Conservation (phyloP, 257 asterid genomes). For the Datura wrightii region DNA sequence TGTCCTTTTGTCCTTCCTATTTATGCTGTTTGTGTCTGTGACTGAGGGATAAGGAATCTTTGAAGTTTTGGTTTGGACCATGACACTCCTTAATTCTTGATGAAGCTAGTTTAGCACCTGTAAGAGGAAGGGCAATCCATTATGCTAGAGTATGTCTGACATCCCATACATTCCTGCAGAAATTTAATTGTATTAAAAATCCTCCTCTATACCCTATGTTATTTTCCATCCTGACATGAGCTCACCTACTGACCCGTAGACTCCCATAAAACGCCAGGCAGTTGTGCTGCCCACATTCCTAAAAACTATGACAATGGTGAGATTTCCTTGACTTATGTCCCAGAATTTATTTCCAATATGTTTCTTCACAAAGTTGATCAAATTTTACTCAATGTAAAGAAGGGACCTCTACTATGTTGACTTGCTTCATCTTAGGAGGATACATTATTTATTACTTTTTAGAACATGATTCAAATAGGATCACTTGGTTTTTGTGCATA, state of each 20-base stretch:
- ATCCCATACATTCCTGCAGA: background rate
- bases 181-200: background rate
- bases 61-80: background rate
- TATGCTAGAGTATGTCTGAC: background rate
- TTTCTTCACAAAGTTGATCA: background rate
- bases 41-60: background rate
- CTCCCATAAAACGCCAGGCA: background rate
- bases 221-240: background rate
- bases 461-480: slow-evolving; percentile 3
- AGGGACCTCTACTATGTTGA: background rate
- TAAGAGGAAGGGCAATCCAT: background rate
- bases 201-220: background rate
- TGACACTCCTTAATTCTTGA: slow-evolving; percentile 2
- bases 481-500: slow-evolving; percentile 19
- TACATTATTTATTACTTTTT: background rate
- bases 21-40: background rate
- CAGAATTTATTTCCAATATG: background rate
- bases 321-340: background rate
- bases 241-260: background rate
- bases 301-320: background rate
- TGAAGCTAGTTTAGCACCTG: background rate
- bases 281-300: background rate
- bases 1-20: background rate
- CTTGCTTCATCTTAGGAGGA: background rate
- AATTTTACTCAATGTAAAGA: background rate